Base-by-base conservation (phyloP, 495 filamentous ascomycete species). In the Trichoderma reesei region DNA sequence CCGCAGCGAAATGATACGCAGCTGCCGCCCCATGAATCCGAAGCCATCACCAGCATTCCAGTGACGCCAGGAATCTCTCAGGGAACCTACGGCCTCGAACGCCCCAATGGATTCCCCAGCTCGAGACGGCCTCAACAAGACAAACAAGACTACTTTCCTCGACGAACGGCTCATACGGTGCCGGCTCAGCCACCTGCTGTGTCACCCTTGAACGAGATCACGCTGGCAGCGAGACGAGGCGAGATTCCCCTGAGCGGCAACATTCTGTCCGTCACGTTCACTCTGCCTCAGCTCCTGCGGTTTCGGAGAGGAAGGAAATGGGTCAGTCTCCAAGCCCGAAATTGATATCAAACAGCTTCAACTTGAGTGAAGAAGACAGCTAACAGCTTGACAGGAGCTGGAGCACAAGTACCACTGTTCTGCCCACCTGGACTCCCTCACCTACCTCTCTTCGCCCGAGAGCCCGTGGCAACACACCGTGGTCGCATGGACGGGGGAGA, bases 401-500 rank as follows among this genome's bases (percentile, higher is more conserved):
- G 85, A 84, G 68, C 77, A 86, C 64, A 88, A 91, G 46, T 85
- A 86, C 36, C 91, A 92, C 61, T 90, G 89, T 39, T 95, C 92
- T 5, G 90, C 92, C 18, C 79, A 96, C 33, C 92, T 92, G 72
- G 91, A 96, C 72, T 88, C 90, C 36, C 88, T 97, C 69, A 84
- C 87, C 14, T 87, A 92, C 73, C 83, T 97, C 31, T 88, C 89
- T 8, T 91, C 90, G 3, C 75, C 88, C 44, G 79, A 88, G 26
- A 83, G 84, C 7, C 81, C 83, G 26, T 97, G 90, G 90, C 87
- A 90, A 68, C 91, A 95, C 75, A 91, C 86, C 0, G 79, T 96
- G 1, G 87, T 97, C 59, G 92, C 88, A 16, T 97, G 92, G 92
- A 93, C 92, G 1, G 92, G 92, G 36, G 91, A 97, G 72, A 88